Conservation (phyloP, 768 basidiomycete genomes). For the Kwoniella mangroviensis region DNA sequence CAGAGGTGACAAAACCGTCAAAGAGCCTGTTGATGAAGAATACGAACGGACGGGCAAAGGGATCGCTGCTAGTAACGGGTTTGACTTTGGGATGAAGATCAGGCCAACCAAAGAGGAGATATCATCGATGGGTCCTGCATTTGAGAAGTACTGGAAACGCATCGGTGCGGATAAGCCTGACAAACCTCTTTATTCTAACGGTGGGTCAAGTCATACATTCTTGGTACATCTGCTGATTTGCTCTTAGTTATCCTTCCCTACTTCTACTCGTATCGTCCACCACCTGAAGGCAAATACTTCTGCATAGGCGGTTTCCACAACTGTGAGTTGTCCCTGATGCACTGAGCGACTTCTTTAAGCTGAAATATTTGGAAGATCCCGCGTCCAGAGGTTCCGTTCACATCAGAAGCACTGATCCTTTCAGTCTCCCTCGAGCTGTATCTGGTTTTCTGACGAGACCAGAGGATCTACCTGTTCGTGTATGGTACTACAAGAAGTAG, state of each 20-base stretch:
- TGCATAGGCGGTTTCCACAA: constrained; percentile 24
- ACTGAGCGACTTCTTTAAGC: neutral
- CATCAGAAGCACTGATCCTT: constrained; percentile 32
- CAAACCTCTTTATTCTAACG: constrained; percentile 25
- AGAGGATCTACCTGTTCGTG: constrained; percentile 31
- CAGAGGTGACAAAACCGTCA: constrained; percentile 5
- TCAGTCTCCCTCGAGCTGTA: constrained; percentile 24
- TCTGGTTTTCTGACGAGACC: constrained; percentile 30
- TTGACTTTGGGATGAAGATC: constrained; percentile 30
- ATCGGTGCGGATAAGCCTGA: constrained; percentile 17
- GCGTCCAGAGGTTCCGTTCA: constrained; percentile 32
- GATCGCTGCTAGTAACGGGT: constrained; percentile 27
- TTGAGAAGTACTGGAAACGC: constrained; percentile 18
- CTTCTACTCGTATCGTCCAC: constrained; percentile 20
- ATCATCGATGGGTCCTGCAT: constrained; percentile 19
- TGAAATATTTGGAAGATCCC: constrained; percentile 15
- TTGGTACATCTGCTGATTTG: neutral
- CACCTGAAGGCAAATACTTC: constrained; percentile 19
- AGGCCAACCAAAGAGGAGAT: constrained; percentile 29
- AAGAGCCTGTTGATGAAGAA: constrained; percentile 13
- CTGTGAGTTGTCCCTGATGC: constrained; percentile 10
- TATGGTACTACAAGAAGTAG: constrained; percentile 29
- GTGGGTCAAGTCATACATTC: constrained; percentile 7
- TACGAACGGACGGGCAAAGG: constrained; percentile 21
- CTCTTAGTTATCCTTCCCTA: constrained; percentile 26